These are phyloP conservation scores for Piloderma croceum DNA, from an alignment of 768 basidiomycete species.

Conservation along the genomic window DNA sequence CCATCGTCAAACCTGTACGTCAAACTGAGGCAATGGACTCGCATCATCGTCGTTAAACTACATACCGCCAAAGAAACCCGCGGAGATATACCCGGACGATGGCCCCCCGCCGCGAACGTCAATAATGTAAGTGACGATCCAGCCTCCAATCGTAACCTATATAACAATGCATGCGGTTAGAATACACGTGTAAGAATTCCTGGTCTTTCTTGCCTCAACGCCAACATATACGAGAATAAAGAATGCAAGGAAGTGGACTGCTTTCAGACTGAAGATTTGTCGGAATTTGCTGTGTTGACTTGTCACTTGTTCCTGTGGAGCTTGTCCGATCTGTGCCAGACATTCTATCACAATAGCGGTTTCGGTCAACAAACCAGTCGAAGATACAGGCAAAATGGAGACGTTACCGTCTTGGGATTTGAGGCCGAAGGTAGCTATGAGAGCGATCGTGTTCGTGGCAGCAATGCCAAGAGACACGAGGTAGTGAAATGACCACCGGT, in stretches of 20 bases:
- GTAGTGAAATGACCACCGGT: conserved; percentile 60
- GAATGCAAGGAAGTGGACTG: conserved; percentile 57
- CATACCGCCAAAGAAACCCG: conserved; percentile 53
- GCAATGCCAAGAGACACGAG: conserved; percentile 51
- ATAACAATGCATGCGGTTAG: too few relatives aligned
- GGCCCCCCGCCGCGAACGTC: conserved; percentile 39
- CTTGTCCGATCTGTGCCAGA: conserved; percentile 48
- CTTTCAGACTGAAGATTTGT: conserved; percentile 47
- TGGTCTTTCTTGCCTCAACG: conserved; percentile 54
- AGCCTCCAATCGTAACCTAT: too few relatives aligned
- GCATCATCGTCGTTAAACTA: neutral
- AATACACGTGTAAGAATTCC: conserved; percentile 1
- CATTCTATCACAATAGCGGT: conserved; percentile 37
- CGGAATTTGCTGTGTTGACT: conserved; percentile 37
- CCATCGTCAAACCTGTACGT: conserved; percentile 21
- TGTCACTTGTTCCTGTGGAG: conserved; percentile 29
- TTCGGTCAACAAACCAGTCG: neutral
- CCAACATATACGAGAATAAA: conserved; percentile 67
- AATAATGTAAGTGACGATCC: conserved; percentile 63
- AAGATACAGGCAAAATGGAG: conserved; percentile 4
- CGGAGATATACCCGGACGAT: conserved; percentile 50
- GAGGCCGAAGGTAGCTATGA: conserved; percentile 44
- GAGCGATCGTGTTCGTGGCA: conserved; percentile 35
- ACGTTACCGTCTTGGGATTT: conserved; percentile 46
- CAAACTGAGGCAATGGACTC: neutral